Conservation (phyloP, 768 basidiomycete species). For the Pulveroboletus sp. region DNA sequence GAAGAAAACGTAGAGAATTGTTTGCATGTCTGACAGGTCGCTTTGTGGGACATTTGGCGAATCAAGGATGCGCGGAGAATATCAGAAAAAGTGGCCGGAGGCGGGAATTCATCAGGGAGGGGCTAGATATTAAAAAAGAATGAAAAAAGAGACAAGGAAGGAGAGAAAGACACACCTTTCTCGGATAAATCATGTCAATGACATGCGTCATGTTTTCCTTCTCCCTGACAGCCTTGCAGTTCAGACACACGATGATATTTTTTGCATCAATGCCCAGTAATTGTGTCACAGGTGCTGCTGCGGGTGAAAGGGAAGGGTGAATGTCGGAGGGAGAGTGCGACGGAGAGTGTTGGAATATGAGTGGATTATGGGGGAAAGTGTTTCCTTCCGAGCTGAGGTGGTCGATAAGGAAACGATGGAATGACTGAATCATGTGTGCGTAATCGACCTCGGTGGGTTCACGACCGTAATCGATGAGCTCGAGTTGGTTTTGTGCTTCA, state of each 20-base stretch:
- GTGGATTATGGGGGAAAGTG: constrained; percentile 56
- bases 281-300: constrained; percentile 79
- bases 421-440: constrained; percentile 86
- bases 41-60: constrained; percentile 82
- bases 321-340: constrained; percentile 1
- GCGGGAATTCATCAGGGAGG: constrained; percentile 35
- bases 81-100: constrained; percentile 54
- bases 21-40: constrained; percentile 82
- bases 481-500: constrained; percentile 72
- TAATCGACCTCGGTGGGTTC: constrained; percentile 76
- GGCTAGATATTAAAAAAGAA: constrained; percentile 22
- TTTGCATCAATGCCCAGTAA: constrained; percentile 78
- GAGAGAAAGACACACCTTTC: constrained; percentile 52
- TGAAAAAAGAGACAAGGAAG: neutral
- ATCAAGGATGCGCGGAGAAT: constrained; percentile 75
- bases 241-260: constrained; percentile 70
- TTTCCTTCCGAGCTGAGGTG: constrained; percentile 77
- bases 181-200: constrained; percentile 84
- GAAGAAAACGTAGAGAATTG: constrained; percentile 72
- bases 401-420: constrained; percentile 92
- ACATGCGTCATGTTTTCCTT: constrained; percentile 83
- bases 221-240: constrained; percentile 67
- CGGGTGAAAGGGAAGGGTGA: constrained; percentile 27
- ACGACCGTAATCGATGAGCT: constrained; percentile 84
- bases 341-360: constrained; percentile 38